A percentile compares a stretch with the other conserved stretches of the same genome.
phyloP scores from a whole-genome alignment of 164 flowering plant genomes.

The Macadamia integrifolia region DNA sequence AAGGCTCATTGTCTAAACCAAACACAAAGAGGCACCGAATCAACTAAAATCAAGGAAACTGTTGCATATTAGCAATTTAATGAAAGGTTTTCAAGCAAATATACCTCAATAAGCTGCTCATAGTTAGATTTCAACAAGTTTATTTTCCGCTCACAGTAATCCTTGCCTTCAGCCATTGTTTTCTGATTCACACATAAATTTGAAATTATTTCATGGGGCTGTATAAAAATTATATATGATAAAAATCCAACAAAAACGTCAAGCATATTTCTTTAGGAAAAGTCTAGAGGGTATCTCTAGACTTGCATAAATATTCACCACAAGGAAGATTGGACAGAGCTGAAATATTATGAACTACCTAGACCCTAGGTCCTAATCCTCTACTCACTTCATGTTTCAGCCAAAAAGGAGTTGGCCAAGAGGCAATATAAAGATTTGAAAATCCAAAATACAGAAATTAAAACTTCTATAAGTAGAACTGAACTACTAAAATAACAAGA shows the following conservation, averaged over 20 bases:
- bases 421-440: no score
- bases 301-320: no score
- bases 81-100: not conserved
- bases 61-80: not conserved
- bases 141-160: slow-evolving; percentile 86
- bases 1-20: not conserved
- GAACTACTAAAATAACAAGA: no score
- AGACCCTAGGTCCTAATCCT: no score
- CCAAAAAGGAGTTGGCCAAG: no score
- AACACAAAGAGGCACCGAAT: no score
- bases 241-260: not conserved
- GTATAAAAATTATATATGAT: not conserved
- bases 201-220: not conserved
- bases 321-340: no score
- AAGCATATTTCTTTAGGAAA: not conserved
- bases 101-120: slow-evolving; percentile 91
- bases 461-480: no score
- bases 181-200: slow-evolving; percentile 40
- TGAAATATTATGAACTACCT: no score
- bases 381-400: no score
- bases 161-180: slow-evolving; percentile 86
- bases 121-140: slow-evolving; percentile 77
- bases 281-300: no score
- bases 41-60: not conserved
- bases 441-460: no score